A percentile compares a stretch with the other conserved stretches of the same genome.
Evolutionary conservation across 441 rosid genomes (phyloP).

Genomic region (Erodium trifolium): DNA sequence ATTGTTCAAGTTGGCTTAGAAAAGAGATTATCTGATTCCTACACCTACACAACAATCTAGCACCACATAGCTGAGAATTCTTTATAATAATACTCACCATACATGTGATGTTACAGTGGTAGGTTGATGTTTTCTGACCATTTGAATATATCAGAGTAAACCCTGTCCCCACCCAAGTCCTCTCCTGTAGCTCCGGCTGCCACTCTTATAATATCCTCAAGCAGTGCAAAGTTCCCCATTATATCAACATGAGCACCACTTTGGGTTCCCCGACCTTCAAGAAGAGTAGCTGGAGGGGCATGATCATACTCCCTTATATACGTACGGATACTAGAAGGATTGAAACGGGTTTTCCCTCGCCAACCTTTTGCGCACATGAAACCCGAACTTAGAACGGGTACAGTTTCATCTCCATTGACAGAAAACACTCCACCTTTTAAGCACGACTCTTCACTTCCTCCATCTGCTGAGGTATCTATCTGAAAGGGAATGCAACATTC

Average conservation of each 20-base stretch:
- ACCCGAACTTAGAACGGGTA: constrained; percentile 81
- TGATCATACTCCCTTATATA: constrained; percentile 70
- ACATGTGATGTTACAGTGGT: constrained; percentile 30
- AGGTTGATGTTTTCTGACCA: constrained; percentile 76
- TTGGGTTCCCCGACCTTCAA: constrained; percentile 88
- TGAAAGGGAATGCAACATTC: constrained; percentile 89
- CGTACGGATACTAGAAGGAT: constrained; percentile 74
- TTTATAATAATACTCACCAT: no score
- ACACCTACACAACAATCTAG: no score
- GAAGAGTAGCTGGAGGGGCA: constrained; percentile 71
- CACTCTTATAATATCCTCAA: constrained; percentile 75
- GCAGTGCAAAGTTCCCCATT: constrained; percentile 91
- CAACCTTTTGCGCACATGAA: constrained; percentile 95
- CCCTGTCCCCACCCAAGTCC: constrained; percentile 75
- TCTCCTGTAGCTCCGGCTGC: constrained; percentile 84
- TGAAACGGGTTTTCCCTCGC: constrained; percentile 89
- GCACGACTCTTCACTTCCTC: constrained; percentile 43
- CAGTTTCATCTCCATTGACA: constrained; percentile 93
- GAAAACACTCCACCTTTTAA: constrained; percentile 74
- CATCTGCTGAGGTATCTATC: constrained; percentile 61
- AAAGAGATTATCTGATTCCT: no score
- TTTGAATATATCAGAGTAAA: constrained; percentile 62
- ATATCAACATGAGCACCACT: constrained; percentile 92
- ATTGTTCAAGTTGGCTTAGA: no score
- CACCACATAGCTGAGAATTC: no score